Conservation (phyloP, 2,329 filamentous ascomycete species). For the Didymella pomorum region DNA sequence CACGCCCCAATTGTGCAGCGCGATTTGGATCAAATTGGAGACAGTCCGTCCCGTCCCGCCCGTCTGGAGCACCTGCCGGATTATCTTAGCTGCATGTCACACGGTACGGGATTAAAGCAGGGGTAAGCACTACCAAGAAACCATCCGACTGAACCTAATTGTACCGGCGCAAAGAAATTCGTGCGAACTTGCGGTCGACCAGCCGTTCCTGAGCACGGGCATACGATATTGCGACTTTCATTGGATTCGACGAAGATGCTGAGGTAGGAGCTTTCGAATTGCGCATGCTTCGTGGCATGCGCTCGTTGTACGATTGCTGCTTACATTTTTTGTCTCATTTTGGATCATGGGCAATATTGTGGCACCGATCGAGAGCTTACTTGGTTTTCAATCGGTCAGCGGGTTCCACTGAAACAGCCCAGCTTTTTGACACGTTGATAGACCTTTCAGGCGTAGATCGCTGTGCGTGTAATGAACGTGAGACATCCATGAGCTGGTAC, state of each 20-base stretch:
- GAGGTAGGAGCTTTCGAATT: neutral
- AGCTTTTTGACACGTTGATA: conserved; percentile 26
- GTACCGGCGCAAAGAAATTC: neutral
- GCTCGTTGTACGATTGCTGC: neutral
- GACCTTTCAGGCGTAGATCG: conserved; percentile 11
- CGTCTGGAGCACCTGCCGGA: conserved; percentile 25
- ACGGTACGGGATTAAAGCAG: conserved; percentile 9
- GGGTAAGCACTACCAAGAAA: conserved; percentile 12
- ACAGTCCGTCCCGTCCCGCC: conserved; percentile 7
- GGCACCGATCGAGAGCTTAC: neutral
- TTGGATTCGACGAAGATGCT: neutral
- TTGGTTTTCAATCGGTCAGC: conserved; percentile 4
- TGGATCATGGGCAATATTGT: neutral
- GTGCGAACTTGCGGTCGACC: conserved; percentile 1
- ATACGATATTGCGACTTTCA: neutral
- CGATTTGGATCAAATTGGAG: conserved; percentile 3
- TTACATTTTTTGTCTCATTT: neutral
- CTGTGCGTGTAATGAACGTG: conserved; percentile 15
- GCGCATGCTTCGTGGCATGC: neutral
- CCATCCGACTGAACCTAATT: conserved; percentile 1
- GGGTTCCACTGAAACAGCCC: conserved; percentile 23
- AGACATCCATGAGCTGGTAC: conserved; percentile 31
- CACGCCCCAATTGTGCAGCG: conserved; percentile 14
- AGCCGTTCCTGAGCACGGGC: neutral
- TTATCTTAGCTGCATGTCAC: conserved; percentile 21